These are phyloP conservation scores for Starmerella riodocensis DNA, from an alignment of 805 yeast species.

Conservation along the genomic window DNA sequence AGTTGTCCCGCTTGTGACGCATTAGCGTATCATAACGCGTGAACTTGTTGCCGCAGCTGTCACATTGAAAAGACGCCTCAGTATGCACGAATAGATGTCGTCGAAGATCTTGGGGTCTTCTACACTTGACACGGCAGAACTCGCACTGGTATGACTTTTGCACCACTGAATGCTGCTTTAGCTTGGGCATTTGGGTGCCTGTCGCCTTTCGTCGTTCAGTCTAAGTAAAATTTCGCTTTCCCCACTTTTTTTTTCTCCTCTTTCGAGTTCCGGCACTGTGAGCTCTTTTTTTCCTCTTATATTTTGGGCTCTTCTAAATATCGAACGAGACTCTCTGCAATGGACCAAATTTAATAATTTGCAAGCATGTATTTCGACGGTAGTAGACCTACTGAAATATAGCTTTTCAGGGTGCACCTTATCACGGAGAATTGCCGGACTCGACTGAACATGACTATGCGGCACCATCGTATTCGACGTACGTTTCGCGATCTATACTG, in stretches of 20 bases:
- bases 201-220: neutral
- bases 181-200: slow-evolving; percentile 4
- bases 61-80: slow-evolving; percentile 35
- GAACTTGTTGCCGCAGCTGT: slow-evolving; percentile 47
- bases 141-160: slow-evolving; percentile 31
- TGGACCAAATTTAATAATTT: no score
- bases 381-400: no score
- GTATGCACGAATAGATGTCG: slow-evolving; percentile 65
- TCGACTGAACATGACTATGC: neutral
- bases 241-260: neutral
- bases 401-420: no score
- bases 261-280: no score
- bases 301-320: no score
- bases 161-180: slow-evolving; percentile 7
- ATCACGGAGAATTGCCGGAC: no score
- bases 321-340: no score
- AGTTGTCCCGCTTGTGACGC: slow-evolving; percentile 45
- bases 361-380: no score
- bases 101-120: slow-evolving; percentile 63
- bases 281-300: no score
- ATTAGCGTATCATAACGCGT: slow-evolving; percentile 66
- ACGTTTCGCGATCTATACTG: slow-evolving; percentile 3
- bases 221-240: neutral
- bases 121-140: slow-evolving; percentile 47
- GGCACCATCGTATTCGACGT: slow-evolving; percentile 3